Evolutionary conservation across 2,329 filamentous ascomycete genomes (phyloP).

Genomic region (Fonsecaea erecta): DNA sequence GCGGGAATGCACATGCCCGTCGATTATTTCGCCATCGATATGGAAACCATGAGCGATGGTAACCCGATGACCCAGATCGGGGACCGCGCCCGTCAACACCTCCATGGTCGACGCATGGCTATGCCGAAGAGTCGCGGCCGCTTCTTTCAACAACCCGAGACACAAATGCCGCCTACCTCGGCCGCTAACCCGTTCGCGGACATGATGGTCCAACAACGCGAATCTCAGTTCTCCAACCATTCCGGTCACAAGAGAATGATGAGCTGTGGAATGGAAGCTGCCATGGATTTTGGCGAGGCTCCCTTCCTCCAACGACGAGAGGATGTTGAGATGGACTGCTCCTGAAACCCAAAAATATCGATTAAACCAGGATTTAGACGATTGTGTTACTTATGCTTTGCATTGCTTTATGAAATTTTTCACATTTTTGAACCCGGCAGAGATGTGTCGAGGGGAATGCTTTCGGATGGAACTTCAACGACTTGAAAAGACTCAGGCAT

Average conservation of each 20-base stretch:
- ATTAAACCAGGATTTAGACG: constrained; percentile 11
- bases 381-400: constrained; percentile 22
- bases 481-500: constrained; percentile 13
- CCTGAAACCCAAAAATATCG: constrained; percentile 29
- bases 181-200: constrained; percentile 34
- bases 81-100: constrained; percentile 17
- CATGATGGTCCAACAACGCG: constrained; percentile 24
- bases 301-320: constrained; percentile 50
- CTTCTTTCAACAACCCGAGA: constrained; percentile 16
- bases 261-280: constrained; percentile 42
- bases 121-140: constrained; percentile 33
- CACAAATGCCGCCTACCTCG: constrained; percentile 27
- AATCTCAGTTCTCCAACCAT: constrained; percentile 34
- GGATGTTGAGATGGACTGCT: constrained; percentile 48
- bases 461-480: constrained; percentile 5
- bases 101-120: constrained; percentile 33
- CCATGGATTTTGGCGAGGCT: constrained; percentile 52
- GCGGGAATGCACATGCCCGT: constrained; percentile 32
- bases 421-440: not conserved
- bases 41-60: constrained; percentile 35
- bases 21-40: constrained; percentile 37
- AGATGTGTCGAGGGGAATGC: not conserved
- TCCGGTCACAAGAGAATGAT: constrained; percentile 41
- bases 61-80: constrained; percentile 30
- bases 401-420: constrained; percentile 26